Conservation (phyloP, 192 early-diverging fungal genomes). For the Coemansia sp. region DNA sequence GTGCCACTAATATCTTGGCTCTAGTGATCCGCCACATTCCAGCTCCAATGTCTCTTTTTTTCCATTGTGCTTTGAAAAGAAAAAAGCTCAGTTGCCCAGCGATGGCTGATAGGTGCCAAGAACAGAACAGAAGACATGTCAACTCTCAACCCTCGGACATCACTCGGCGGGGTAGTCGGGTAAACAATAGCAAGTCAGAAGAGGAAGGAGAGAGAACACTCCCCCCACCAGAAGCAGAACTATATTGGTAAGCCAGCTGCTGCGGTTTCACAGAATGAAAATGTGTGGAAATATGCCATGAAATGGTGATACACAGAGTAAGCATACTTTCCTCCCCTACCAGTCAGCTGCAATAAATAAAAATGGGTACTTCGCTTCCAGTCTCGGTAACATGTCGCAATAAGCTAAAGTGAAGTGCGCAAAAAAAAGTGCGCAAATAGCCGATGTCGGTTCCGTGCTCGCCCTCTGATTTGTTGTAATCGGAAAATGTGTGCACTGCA, state of each 20-base stretch:
- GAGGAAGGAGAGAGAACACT: background rate
- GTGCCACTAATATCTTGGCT: conserved; percentile 2
- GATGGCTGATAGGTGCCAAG: background rate
- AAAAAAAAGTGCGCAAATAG: background rate
- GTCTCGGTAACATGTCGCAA: background rate
- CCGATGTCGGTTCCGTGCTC: conserved; percentile 5
- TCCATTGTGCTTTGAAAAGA: background rate
- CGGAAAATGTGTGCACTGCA: background rate
- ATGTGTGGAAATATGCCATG: background rate
- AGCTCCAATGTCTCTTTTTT: background rate
- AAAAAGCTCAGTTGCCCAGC: background rate
- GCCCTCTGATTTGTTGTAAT: background rate
- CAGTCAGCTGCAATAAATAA: background rate
- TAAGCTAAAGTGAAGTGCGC: background rate
- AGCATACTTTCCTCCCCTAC: background rate
- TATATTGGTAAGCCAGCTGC: background rate
- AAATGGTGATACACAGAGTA: background rate
- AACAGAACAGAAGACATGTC: background rate
- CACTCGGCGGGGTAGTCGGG: background rate
- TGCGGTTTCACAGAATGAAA: background rate
- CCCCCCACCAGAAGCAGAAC: background rate
- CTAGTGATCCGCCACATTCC: background rate
- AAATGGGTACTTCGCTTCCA: background rate
- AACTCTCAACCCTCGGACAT: background rate
- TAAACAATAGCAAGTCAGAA: background rate